A percentile compares a stretch with the other conserved stretches of the same genome.
Conservation (phyloP, 2,329 filamentous ascomycete genomes). For the Colletotrichum endophyticum region DNA sequence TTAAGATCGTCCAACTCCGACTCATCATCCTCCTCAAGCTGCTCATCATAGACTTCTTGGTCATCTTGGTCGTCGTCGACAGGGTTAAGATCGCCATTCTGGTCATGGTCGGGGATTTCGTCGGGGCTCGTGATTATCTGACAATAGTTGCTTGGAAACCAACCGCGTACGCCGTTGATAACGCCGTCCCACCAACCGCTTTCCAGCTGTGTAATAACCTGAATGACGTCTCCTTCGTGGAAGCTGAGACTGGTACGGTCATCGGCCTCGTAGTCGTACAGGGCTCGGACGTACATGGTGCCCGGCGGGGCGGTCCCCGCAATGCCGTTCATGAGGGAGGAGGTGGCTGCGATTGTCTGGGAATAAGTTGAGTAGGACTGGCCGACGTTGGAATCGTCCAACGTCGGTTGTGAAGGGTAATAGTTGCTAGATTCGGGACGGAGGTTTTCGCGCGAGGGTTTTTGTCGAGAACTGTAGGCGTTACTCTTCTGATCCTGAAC, state of each 20-base stretch:
- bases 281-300: slow-evolving; percentile 89
- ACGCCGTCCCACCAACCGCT: slow-evolving; percentile 99
- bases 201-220: slow-evolving; percentile 92
- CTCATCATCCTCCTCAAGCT: slow-evolving; percentile 70
- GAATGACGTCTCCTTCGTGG: slow-evolving; percentile 94
- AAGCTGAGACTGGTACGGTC: slow-evolving; percentile 97
- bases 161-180: slow-evolving; percentile 94
- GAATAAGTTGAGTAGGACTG: slow-evolving; percentile 27
- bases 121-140: slow-evolving; percentile 80
- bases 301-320: slow-evolving; percentile 64
- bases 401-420: slow-evolving; percentile 15
- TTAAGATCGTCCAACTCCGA: slow-evolving; percentile 62
- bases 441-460: slow-evolving; percentile 16
- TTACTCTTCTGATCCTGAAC: slow-evolving; percentile 46
- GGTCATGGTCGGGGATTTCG: slow-evolving; percentile 69
- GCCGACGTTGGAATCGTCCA: slow-evolving; percentile 23
- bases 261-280: slow-evolving; percentile 98
- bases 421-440: slow-evolving; percentile 22
- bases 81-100: slow-evolving; percentile 59
- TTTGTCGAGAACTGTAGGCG: slow-evolving; percentile 36
- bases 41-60: slow-evolving; percentile 69
- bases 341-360: slow-evolving; percentile 26
- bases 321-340: slow-evolving; percentile 62
- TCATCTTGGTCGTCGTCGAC: slow-evolving; percentile 68
- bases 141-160: slow-evolving; percentile 99